Base-by-base conservation (phyloP, 1,284 basidiomycete genomes). In the Vanrija sp. region DNA sequence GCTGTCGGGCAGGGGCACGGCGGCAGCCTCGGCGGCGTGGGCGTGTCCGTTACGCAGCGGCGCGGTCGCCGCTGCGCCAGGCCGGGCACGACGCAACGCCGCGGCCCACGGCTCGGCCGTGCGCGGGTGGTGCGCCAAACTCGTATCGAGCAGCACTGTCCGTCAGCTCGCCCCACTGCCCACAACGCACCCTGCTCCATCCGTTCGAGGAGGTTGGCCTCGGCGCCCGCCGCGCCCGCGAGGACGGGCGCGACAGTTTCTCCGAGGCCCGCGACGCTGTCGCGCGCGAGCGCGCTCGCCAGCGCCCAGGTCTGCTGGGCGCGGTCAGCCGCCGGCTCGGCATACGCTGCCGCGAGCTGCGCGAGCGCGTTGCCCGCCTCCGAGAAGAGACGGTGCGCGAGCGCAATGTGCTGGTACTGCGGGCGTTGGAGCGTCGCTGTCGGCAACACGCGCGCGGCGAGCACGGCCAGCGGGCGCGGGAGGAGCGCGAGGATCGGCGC, bases 301-400 rank as follows among this genome's bases (percentile, higher is more conserved):
- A 51, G 43, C 0, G 18, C 16, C 0, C 44, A 34, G 9, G 28
- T 16, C n/a, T 34, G 38, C 23, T 25, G 23, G 7, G 4, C 15
- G 6, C n/a, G 3, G 15, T 53, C 47, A 12, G 3, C 23, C 16
- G 38, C 51, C 14, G 9, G 21, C 14, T 47, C 25, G 7, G 55
- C 40, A 71, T 72, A 75, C 9, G 69, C 63, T 1, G 58, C 65
- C 0, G 69, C 67, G 3, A 75, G 62, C 51, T 73, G 73, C 10
- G 62, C 59, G 38, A 75, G 60, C 16, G 61, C 72, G 9, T 73
- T 60, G 9, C 61, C 64, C 3, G 64, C 49, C 34, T 63, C 62
- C 3, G 73, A 62, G 44, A 63, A 71, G 6, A 71, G 25, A 5
- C 65, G 61, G 51, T 69, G 68, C 0, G 71, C 40, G 9, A 65